Conservation (phyloP, 2,329 filamentous ascomycete species). For the Furcasterigmium sp. region DNA sequence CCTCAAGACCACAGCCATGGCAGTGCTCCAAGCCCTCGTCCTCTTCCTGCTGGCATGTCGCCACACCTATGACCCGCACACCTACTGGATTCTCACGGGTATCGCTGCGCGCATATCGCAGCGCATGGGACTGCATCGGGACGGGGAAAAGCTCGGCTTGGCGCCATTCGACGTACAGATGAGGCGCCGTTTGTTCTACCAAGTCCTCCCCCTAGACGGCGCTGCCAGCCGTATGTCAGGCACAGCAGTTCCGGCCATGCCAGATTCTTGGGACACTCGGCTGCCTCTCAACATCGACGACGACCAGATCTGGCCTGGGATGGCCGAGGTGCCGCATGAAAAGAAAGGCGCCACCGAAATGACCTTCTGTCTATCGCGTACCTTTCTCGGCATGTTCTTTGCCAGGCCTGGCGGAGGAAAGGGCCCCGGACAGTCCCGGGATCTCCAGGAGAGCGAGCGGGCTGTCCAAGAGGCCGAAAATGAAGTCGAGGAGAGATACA, state of each 20-base stretch:
- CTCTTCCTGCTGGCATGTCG: slow-evolving; percentile 37
- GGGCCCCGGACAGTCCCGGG: slow-evolving; percentile 15
- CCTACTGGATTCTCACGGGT: slow-evolving; percentile 38
- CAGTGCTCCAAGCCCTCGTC: slow-evolving; percentile 47
- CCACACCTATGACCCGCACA: slow-evolving; percentile 36
- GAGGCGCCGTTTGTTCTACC: slow-evolving; percentile 49
- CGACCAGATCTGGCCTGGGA: slow-evolving; percentile 27
- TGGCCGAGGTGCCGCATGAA: slow-evolving; percentile 22
- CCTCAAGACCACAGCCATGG: slow-evolving; percentile 43
- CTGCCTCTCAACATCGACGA: slow-evolving; percentile 31
- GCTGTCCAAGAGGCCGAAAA: slow-evolving; percentile 34
- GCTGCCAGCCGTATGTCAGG: slow-evolving; percentile 18
- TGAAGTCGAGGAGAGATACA: slow-evolving; percentile 31
- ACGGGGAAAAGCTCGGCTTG: slow-evolving; percentile 26
- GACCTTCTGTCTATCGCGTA: slow-evolving; percentile 29
- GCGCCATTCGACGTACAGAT: slow-evolving; percentile 43
- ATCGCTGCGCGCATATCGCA: slow-evolving; percentile 47
- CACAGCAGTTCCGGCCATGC: slow-evolving; percentile 5
- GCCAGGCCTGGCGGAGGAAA: slow-evolving; percentile 1
- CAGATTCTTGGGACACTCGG: slow-evolving; percentile 21
- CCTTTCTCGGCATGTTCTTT: slow-evolving; percentile 34
- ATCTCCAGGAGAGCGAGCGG: too few relatives aligned
- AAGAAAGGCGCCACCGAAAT: slow-evolving; percentile 25
- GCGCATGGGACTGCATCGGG: slow-evolving; percentile 45
- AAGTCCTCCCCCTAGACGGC: slow-evolving; percentile 36